Conservation (phyloP, 352 stramenopile genomes). For the Detonula confervacea region DNA sequence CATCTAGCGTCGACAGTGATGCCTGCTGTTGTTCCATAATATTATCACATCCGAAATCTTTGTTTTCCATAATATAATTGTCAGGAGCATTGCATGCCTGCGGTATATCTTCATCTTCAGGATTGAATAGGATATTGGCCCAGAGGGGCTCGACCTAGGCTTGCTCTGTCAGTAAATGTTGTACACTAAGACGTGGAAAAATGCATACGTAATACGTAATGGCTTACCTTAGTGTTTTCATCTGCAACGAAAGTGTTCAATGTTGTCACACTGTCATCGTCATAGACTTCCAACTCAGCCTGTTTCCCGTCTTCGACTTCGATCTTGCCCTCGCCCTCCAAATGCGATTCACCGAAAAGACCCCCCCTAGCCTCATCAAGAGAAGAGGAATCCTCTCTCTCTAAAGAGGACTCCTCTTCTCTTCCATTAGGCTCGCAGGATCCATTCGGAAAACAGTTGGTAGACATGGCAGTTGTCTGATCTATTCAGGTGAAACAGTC, state of each 20-base stretch:
- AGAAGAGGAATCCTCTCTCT: neutral
- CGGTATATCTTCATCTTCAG: neutral
- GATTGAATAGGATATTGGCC: neutral
- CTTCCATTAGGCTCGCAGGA: neutral
- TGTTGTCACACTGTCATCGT: neutral
- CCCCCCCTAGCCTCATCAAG: neutral
- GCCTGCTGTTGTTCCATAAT: neutral
- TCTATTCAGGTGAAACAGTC: neutral
- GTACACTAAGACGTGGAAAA: too few relatives aligned
- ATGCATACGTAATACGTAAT: too few relatives aligned
- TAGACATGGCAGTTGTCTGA: neutral
- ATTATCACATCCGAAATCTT: too few relatives aligned
- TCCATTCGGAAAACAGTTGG: neutral
- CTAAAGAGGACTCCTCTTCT: neutral
- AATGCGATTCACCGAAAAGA: neutral
- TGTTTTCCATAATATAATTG: too few relatives aligned
- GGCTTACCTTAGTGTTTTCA: too few relatives aligned
- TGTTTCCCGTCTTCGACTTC: neutral
- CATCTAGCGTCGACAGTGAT: too few relatives aligned
- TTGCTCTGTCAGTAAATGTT: neutral
- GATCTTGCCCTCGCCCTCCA: constrained; percentile 6
- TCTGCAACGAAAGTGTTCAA: neutral
- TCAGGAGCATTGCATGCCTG: neutral
- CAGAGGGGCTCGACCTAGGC: neutral
- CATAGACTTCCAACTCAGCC: neutral